Evolutionary conservation across 768 basidiomycete species (phyloP), one percentile per base, ranked within the genome.

Genomic region (Naganishia friedmannii): DNA sequence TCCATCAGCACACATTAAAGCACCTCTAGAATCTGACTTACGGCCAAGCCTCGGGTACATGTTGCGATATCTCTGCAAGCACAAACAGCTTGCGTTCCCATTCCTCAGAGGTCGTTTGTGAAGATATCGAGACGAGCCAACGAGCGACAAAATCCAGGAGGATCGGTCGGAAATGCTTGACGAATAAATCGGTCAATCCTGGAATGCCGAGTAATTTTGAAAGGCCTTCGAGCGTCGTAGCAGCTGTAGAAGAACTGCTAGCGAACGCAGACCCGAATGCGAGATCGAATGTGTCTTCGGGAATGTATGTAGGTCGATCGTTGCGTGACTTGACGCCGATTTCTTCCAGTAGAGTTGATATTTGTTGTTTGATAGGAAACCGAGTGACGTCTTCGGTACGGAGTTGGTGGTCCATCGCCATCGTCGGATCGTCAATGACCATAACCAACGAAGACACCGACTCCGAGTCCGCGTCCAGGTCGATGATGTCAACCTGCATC

Each of bases 111-210:
- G 65, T 67, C 53, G 74, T 84, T 81, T 85, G 80, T 45, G 83
- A 75, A 23, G 70, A 69, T 45, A 76, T 66, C 9, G 83, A 82
- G n/a, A 88, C 83, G 51, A 94, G 77, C 92, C 92, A 96, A 75
- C 90, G 82, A 3, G 90, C 90, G 75, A 88, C 88, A 29, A 98
- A 82, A 79, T 95, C 90, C 31, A 89, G 75, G 46, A 92, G 79
- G 65, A 97, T 80, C 3, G 94, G 93, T 71, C 89, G 83, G 81
- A 90, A 97, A 13, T 85, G 72, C 7, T 82, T 83, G 23, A 89
- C 86, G 70, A 97, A 83, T 15, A 83, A 75, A 34, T 85, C 75
- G 0, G 92, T 92, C 53, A 89, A 84, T 13, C 86, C 84, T 10
- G 90, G 88, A 21, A 83, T 77, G 0, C 86, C 82, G 17, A 93